phyloP scores from a whole-genome alignment of 2,329 filamentous ascomycete genomes.

The Ceratocystiopsis sp. region DNA sequence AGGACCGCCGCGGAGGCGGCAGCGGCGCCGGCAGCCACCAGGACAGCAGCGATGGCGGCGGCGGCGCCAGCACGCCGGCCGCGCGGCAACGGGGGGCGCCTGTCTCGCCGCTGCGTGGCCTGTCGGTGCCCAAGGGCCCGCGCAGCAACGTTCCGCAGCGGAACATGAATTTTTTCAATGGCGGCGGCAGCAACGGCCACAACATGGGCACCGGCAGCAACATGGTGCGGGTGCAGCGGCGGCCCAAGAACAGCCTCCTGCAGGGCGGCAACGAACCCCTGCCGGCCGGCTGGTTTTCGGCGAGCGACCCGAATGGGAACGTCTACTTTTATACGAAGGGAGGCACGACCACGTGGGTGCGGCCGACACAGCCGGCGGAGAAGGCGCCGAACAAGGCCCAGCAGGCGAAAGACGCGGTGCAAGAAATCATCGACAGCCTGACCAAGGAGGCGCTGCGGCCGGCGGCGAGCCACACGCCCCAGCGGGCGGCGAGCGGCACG shows the following conservation, averaged over 20 bases:
- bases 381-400: constrained; percentile 47
- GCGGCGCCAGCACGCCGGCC: not conserved
- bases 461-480: constrained; percentile 45
- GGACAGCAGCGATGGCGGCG: not conserved
- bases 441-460: constrained; percentile 47
- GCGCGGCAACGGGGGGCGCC: not conserved
- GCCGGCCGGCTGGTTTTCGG: constrained; percentile 73
- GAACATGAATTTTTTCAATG: constrained; percentile 30
- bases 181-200: constrained; percentile 4
- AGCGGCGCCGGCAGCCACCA: constrained; percentile 15
- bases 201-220: constrained; percentile 17
- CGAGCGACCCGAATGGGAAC: constrained; percentile 51
- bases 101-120: constrained; percentile 22
- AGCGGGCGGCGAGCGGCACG: constrained; percentile 29
- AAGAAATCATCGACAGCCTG: constrained; percentile 74
- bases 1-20: constrained; percentile 39
- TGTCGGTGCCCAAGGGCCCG: constrained; percentile 39
- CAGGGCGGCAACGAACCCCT: constrained; percentile 26
- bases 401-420: constrained; percentile 54
- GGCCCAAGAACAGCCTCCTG: not conserved
- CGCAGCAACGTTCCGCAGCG: constrained; percentile 42
- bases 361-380: constrained; percentile 52
- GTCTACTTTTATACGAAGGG: constrained; percentile 74
- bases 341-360: constrained; percentile 66
- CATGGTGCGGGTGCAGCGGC: too few relatives aligned